Base-by-base conservation (phyloP, 768 basidiomycete species). In the Floccularia luteovirens region DNA sequence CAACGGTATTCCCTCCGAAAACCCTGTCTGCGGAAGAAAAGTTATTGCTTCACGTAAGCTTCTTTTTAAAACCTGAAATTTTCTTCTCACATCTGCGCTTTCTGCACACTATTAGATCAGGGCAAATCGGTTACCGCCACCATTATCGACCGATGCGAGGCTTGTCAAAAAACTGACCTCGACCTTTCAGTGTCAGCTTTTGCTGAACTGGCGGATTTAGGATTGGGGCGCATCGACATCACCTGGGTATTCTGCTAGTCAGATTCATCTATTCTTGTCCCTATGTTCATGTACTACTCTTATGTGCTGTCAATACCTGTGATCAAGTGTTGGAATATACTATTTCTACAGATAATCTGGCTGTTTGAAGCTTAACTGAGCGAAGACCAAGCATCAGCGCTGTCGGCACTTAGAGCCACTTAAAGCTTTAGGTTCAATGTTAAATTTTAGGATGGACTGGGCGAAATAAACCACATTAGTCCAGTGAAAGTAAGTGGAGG, bases 151-250 rank as follows among this genome's bases (percentile, higher is more conserved):
- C 69, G 83, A 16, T 89, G 88, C 53, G 53, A 38, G 0, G 80
- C 53, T 10, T 90, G 86, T 47, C 45, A 44, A 0, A 0, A 57
- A 5, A 65, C 54, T 35, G 69, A 74, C 52, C 69, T 88, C 44
- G 82, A 87, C 59, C 67, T 88, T 46, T 76, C 80, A 8, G 75
- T 73, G 4, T 1, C 58, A 5, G 79, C 79, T 6, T 88, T 87
- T 58, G 3, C 48, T 0, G 0, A 46, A 5, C 64, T 88, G 28
- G 74, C 79, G 1, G 44, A 48, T 41, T 32, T 38, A 11, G 36
- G 50, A 24, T 30, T 69, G 6, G 85, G 85, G 8, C 78, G 81
- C 44, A 53, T 87, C 46, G 53, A 49, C 35, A 55, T 84, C 21
- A 52, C 46, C 5, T 86, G 85, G 81, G 20, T 27, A 13, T 81